These are phyloP conservation scores for Populus alba DNA, from an alignment of 345 rosid genomes.

Conservation along the genomic window DNA sequence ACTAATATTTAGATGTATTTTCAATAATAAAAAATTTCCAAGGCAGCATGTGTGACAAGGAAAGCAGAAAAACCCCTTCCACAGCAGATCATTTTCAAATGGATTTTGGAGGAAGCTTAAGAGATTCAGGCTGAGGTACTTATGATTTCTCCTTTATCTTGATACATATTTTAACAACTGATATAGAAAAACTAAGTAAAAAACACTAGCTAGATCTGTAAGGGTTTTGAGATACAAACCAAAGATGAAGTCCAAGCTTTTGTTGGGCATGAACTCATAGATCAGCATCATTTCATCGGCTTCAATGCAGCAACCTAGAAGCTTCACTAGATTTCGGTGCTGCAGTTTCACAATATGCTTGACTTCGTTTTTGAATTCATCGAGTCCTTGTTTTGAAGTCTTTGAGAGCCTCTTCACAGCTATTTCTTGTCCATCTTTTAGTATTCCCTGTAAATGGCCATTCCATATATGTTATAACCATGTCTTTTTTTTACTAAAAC, in stretches of 20 bases:
- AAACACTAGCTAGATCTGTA: background rate
- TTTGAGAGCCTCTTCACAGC: constrained; percentile 13
- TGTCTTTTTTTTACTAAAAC: background rate
- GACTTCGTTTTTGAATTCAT: constrained; percentile 8
- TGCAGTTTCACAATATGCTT: constrained; percentile 6
- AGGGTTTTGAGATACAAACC: background rate
- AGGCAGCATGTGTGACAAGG: background rate
- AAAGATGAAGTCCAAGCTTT: constrained; percentile 3
- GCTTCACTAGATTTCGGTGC: constrained; percentile 16
- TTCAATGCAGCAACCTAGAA: constrained; percentile 16
- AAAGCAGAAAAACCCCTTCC: background rate
- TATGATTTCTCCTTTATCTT: background rate
- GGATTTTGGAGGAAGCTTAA: background rate
- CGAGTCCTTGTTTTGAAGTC: constrained; percentile 3
- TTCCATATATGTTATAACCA: background rate
- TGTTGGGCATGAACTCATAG: constrained; percentile 16
- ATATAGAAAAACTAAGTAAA: background rate
- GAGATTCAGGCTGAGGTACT: background rate
- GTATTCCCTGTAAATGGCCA: background rate
- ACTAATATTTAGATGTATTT: background rate
- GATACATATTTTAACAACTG: background rate
- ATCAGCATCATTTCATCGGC: constrained; percentile 1
- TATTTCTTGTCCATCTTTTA: constrained; percentile 5
- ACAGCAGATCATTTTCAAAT: background rate
- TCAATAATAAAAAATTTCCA: background rate